These are phyloP conservation scores for Nitzschia putrida DNA, from an alignment of 108 stramenopile genomes.

Conservation along the genomic window DNA sequence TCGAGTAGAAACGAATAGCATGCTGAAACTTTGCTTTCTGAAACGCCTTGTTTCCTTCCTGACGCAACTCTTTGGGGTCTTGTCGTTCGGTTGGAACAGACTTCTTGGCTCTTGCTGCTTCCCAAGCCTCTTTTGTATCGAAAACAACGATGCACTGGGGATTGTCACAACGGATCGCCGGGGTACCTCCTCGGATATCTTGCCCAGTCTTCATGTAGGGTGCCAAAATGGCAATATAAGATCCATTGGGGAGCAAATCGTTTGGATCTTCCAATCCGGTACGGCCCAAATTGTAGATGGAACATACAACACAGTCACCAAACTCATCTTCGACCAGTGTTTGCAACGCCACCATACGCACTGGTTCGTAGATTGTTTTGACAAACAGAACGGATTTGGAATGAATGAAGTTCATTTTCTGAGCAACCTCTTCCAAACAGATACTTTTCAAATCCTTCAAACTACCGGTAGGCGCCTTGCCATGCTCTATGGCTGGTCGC, in stretches of 20 bases:
- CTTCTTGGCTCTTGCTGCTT: no score
- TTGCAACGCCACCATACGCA: conserved; percentile 1
- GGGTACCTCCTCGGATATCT: conserved; percentile 4
- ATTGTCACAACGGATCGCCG: conserved; percentile 35
- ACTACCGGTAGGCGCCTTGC: no score
- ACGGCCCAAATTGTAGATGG: conserved; percentile 26
- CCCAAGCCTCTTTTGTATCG: no score
- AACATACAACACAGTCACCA: conserved; percentile 19
- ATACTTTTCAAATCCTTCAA: no score
- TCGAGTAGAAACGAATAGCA: no score
- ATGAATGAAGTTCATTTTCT: no score
- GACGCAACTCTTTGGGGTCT: background rate
- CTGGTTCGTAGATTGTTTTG: conserved; percentile 13
- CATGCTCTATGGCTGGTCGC: no score
- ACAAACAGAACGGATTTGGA: no score
- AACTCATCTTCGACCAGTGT: conserved; percentile 24
- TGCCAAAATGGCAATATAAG: conserved; percentile 26
- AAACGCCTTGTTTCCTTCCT: conserved; percentile 20
- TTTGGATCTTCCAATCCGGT: conserved; percentile 10
- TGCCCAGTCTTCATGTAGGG: conserved; percentile 27
- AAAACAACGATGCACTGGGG: conserved; percentile 23
- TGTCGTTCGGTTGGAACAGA: no score
- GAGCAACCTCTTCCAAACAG: no score
- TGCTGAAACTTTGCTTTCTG: background rate
- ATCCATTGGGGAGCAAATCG: conserved; percentile 15